Percentiles rank a stretch among this genome's conserved stretches.
phyloP scores from a whole-genome alignment of 371 early-diverging fungal species.

The Mucor irregularis region DNA sequence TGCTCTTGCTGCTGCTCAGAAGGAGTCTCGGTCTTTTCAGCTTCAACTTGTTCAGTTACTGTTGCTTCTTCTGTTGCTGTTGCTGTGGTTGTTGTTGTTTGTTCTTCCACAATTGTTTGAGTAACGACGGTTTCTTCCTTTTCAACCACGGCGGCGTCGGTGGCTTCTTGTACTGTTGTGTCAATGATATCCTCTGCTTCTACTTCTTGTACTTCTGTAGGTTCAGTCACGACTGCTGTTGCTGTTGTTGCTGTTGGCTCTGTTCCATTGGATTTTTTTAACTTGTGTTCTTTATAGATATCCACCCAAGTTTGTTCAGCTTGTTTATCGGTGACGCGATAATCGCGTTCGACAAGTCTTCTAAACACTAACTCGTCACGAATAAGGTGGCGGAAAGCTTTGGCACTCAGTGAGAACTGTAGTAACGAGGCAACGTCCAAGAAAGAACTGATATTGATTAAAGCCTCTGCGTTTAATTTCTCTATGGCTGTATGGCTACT shows the following conservation, averaged over 20 bases:
- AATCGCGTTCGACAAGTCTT: slow-evolving; percentile 35
- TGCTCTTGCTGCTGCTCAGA: no score
- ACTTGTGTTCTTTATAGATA: slow-evolving; percentile 17
- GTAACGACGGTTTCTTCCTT: background rate
- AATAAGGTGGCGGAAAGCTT: slow-evolving; percentile 22
- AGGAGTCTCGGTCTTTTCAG: no score
- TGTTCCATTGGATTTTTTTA: background rate
- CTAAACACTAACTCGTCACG: slow-evolving; percentile 33
- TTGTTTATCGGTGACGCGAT: slow-evolving; percentile 29
- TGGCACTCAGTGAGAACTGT: slow-evolving; percentile 24
- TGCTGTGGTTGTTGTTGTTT: background rate
- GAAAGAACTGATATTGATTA: slow-evolving; percentile 24
- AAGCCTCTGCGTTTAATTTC: slow-evolving; percentile 31
- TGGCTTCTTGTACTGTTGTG: background rate
- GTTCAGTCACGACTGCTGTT: background rate
- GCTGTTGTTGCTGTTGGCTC: background rate
- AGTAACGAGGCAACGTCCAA: slow-evolving; percentile 26
- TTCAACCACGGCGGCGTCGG: no score
- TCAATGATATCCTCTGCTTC: background rate
- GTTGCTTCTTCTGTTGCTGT: background rate
- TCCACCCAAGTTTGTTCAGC: slow-evolving; percentile 27
- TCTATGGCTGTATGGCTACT: slow-evolving; percentile 4
- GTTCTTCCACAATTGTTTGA: background rate
- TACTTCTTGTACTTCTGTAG: background rate
- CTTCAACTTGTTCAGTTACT: background rate